Base-by-base conservation (phyloP, 441 rosid species). In the Cnidoscolus chayamansa region DNA sequence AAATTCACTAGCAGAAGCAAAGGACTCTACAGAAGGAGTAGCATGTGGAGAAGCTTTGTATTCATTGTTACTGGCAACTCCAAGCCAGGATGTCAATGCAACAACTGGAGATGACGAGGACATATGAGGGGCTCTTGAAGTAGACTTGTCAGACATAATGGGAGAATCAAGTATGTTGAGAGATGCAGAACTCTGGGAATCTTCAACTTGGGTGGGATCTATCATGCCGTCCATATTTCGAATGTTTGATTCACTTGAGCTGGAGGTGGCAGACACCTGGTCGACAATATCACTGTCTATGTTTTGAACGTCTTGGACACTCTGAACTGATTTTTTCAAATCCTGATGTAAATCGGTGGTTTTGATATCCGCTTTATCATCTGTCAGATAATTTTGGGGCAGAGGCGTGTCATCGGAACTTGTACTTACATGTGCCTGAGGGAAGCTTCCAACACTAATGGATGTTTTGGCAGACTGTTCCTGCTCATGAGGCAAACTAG, bases 31-130 rank as follows among this genome's bases (percentile, higher is more conserved):
- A 30, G 97, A 96, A 81, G 87, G 86, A 82, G 89, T 71, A 50
- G 83, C 83, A 40, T 79, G 58, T 19, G 81, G 58, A 47, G 89
- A 81, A 74, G 86, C 68, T 82, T 81, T 88, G 65, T 87, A 75
- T 82, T 92, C 98, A 72, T 53, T 83, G 51, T 84, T 81, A 81
- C 78, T 82, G 66, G 87, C 78, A 77, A 86, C 85, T 81, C 87
- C 86, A 74, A 96, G 83, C 98, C 97, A 91, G 71, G 99, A 96
- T 60, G 98, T 86, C 72, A 90, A 81, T 70, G 91, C 96, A 85
- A 87, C 75, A 65, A 85, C 94, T 4, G 99, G 96, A 72, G 97
- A 82, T 61, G 92, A 79, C 61, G 90, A 82, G 4, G 89, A 87
- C 48, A 85, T 78, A 65, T 81, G 75, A 35, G 95, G 82, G 63